Conservation (phyloP, 441 rosid genomes). For the Jatropha podagrica region DNA sequence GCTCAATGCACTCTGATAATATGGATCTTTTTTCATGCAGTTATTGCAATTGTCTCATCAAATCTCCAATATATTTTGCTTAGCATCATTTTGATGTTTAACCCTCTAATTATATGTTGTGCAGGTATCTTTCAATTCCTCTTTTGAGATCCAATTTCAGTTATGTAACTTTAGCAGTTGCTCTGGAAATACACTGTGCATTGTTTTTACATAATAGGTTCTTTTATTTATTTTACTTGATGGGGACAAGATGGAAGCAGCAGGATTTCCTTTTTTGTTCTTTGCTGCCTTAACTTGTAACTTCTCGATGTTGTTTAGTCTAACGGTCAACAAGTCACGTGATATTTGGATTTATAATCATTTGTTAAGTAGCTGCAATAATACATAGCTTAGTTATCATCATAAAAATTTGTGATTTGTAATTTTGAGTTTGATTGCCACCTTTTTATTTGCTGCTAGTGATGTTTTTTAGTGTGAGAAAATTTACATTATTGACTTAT, state of each 20-base stretch:
- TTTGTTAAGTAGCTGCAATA: constrained; percentile 18
- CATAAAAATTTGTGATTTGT: neutral
- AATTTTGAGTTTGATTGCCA: neutral
- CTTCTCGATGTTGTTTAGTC: constrained; percentile 4
- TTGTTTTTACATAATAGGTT: neutral
- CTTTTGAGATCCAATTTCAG: constrained; percentile 23
- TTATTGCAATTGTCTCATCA: neutral
- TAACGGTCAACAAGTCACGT: neutral
- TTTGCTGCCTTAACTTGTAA: constrained; percentile 28
- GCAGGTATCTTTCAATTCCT: constrained; percentile 29
- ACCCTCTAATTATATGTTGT: constrained; percentile 11
- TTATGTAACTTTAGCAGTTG: constrained; percentile 8
- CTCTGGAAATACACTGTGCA: constrained; percentile 15
- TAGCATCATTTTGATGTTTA: neutral
- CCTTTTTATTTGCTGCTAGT: neutral
- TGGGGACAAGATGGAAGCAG: constrained; percentile 26
- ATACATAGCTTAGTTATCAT: neutral
- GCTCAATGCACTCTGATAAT: neutral
- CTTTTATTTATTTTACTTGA: neutral
- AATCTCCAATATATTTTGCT: neutral
- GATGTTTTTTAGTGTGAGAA: neutral
- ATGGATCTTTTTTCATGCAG: neutral
- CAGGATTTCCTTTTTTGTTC: constrained; percentile 28
- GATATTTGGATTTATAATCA: constrained; percentile 18
- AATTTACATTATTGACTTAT: neutral